phyloP scores from a whole-genome alignment of 2,329 filamentous ascomycete species.

The Xylaria multiplex region DNA sequence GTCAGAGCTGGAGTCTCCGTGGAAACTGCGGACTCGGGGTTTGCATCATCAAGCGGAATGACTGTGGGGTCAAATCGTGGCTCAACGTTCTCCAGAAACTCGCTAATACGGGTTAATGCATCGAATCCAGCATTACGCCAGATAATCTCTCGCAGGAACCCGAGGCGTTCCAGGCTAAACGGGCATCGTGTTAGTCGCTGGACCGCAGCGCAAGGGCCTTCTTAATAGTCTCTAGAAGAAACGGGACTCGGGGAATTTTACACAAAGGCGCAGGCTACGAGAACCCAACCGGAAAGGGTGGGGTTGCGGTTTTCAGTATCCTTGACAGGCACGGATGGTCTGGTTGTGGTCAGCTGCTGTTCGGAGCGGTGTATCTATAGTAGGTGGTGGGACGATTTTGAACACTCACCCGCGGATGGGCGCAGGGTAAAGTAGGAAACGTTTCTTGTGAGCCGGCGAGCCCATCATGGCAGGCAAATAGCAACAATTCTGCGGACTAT shows the following conservation, averaged over 20 bases:
- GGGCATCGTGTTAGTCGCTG: neutral
- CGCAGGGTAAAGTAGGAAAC: conserved; percentile 20
- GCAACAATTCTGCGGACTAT: neutral
- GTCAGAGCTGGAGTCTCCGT: neutral
- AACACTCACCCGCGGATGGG: conserved; percentile 21
- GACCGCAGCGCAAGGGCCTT: neutral
- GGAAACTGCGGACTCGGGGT: conserved; percentile 4
- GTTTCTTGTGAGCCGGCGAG: conserved; percentile 2
- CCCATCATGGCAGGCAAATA: conserved; percentile 1
- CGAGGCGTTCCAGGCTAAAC: conserved; percentile 19
- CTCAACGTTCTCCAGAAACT: conserved; percentile 20
- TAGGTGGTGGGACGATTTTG: neutral
- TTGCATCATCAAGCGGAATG: conserved; percentile 7
- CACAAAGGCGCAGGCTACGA: conserved; percentile 25
- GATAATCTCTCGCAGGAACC: conserved; percentile 2
- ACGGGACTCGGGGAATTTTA: conserved; percentile 1
- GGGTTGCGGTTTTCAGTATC: conserved; percentile 8
- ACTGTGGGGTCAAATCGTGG: conserved; percentile 29
- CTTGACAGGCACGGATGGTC: conserved; percentile 3
- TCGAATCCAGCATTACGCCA: conserved; percentile 26
- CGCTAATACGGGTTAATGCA: conserved; percentile 11
- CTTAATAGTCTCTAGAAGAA: neutral
- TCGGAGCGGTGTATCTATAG: neutral
- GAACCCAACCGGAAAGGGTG: conserved; percentile 14
- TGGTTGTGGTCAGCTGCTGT: conserved; percentile 6